Conservation (phyloP, 2,329 filamentous ascomycete genomes). For the Colletotrichum lentis region DNA sequence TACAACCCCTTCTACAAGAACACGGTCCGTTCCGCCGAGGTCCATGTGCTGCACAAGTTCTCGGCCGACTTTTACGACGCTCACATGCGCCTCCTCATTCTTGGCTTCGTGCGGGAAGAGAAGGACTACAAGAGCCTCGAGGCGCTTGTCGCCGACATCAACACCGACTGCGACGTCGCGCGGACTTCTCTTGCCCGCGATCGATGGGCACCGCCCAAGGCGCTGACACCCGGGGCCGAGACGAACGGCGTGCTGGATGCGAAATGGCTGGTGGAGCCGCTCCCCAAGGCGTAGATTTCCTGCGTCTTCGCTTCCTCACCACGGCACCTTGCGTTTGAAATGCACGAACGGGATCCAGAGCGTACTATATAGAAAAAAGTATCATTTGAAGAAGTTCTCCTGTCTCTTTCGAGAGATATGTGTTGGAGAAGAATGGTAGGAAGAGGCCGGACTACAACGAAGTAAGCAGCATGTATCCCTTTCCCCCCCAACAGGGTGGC, state of each 20-base stretch:
- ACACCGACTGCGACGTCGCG: slow-evolving; percentile 86
- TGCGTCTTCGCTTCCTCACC: neutral
- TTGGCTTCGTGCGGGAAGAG: slow-evolving; percentile 90
- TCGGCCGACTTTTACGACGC: slow-evolving; percentile 83
- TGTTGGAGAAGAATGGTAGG: neutral
- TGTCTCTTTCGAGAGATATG: slow-evolving; percentile 2
- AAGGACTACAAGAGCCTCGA: slow-evolving; percentile 87
- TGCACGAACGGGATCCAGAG: slow-evolving; percentile 21
- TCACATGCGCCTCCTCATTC: slow-evolving; percentile 78
- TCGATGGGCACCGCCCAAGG: slow-evolving; percentile 62
- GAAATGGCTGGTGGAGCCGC: slow-evolving; percentile 51
- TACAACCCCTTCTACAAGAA: slow-evolving; percentile 99
- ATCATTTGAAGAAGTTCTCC: neutral
- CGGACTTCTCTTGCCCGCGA: slow-evolving; percentile 73
- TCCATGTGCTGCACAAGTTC: slow-evolving; percentile 85
- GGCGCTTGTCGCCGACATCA: slow-evolving; percentile 86
- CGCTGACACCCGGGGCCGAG: slow-evolving; percentile 37
- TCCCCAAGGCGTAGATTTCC: slow-evolving; percentile 5
- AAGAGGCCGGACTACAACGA: neutral
- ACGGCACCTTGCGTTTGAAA: neutral
- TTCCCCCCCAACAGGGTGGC: slow-evolving; percentile 5
- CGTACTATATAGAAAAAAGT: slow-evolving; percentile 15
- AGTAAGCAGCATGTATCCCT: neutral
- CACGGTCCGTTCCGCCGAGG: slow-evolving; percentile 83
- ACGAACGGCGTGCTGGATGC: slow-evolving; percentile 48